Percentiles rank a stretch among this genome's conserved stretches.
Evolutionary conservation across 2,329 filamentous ascomycete species (phyloP).

Genomic region (Calonectria hawksworthii): DNA sequence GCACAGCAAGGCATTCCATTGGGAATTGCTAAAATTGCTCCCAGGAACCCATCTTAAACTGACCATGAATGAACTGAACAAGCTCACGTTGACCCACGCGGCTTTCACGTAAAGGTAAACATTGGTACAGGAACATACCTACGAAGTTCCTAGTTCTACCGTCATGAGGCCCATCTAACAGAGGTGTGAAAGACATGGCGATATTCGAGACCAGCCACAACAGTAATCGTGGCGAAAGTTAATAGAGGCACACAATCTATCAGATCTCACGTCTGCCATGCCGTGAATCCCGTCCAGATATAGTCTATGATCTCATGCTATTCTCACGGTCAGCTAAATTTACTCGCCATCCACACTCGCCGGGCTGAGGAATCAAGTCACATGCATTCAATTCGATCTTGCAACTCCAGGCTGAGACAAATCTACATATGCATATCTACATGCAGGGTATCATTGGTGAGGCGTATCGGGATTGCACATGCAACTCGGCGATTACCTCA

Average conservation of each 20-base stretch:
- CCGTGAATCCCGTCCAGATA: background rate
- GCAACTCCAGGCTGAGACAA: background rate
- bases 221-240: background rate
- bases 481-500: conserved; percentile 8
- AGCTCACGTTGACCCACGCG: background rate
- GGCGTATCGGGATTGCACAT: background rate
- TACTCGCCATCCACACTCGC: background rate
- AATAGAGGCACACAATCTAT: background rate
- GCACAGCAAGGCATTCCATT: background rate
- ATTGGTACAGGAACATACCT: background rate
- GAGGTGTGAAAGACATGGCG: background rate
- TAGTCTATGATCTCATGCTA: background rate
- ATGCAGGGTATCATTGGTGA: background rate
- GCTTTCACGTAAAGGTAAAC: background rate
- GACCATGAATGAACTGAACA: background rate
- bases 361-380: background rate
- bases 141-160: background rate
- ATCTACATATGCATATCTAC: background rate
- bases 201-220: background rate
- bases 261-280: background rate
- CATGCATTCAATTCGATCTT: background rate
- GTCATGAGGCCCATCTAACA: too few species aligned
- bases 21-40: background rate
- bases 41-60: background rate
- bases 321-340: background rate